These are phyloP conservation scores for Pseudisothecium myosuroides DNA, from an alignment of 225 moss, liverwort and hornwort genomes.

Conservation along the genomic window DNA sequence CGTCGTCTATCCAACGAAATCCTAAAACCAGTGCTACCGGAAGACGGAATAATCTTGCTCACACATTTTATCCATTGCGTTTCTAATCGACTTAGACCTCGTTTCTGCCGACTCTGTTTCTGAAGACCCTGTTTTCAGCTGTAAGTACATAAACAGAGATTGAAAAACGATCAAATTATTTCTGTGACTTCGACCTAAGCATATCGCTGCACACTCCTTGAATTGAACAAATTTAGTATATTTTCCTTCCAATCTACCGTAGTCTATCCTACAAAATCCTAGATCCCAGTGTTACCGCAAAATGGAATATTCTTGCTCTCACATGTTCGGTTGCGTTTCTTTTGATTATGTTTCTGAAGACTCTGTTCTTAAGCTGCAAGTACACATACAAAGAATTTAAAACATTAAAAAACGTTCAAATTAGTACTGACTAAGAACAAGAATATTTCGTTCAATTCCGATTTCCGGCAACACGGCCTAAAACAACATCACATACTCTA, in stretches of 20 bases:
- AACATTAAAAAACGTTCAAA: neutral
- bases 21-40: neutral
- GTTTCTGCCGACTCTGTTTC: neutral
- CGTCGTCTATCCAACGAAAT: neutral
- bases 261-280: neutral
- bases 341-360: neutral
- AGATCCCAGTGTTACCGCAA: too few species aligned
- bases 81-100: neutral
- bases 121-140: neutral
- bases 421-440: neutral
- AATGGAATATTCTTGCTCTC: neutral
- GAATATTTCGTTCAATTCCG: neutral
- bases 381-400: neutral
- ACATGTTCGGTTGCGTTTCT: neutral
- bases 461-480: neutral
- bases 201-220: neutral
- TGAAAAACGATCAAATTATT: neutral
- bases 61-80: neutral
- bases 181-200: neutral
- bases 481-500: neutral
- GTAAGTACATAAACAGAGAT: neutral
- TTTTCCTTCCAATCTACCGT: neutral
- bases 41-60: neutral
- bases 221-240: neutral
- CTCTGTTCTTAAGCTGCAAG: neutral